phyloP scores from a whole-genome alignment of 73 alveolate genomes.

The Paramecium tetraurelia region DNA sequence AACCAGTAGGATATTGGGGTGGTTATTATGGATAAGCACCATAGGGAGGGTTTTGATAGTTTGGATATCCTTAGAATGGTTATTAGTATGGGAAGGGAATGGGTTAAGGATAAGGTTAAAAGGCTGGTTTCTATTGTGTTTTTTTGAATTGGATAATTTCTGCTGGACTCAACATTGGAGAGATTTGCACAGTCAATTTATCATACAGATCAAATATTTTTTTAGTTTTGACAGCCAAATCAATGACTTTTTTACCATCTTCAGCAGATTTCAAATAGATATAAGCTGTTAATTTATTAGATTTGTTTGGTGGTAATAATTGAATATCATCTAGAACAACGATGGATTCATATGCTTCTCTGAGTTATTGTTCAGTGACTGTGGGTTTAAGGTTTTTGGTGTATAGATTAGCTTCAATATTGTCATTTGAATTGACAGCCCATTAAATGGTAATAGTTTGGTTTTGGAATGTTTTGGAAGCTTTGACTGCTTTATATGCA shows the following conservation, averaged over 20 bases:
- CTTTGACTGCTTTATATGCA: background rate
- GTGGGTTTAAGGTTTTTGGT: background rate
- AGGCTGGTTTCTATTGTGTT: background rate
- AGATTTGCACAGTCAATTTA: background rate
- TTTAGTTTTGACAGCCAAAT: slow-evolving; percentile 12
- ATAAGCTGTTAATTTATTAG: background rate
- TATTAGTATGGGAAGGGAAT: background rate
- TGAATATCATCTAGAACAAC: background rate
- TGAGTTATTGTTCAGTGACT: slow-evolving; percentile 24
- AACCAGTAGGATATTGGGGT: background rate
- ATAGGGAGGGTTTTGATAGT: background rate
- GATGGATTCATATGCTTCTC: slow-evolving; percentile 8
- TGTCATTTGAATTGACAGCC: background rate
- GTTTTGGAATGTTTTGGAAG: background rate
- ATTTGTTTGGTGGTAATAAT: background rate
- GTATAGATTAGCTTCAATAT: slow-evolving; percentile 17
- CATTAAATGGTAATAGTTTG: background rate
- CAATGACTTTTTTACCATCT: slow-evolving; percentile 43
- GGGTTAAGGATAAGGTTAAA: background rate
- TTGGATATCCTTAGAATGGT: background rate
- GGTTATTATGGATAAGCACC: background rate
- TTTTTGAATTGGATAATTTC: background rate
- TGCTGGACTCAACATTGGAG: background rate
- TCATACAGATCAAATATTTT: slow-evolving; percentile 34
- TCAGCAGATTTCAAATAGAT: slow-evolving; percentile 31